A percentile compares a stretch with the other conserved stretches of the same genome.
phyloP scores from a whole-genome alignment of 1,284 basidiomycete species.

The Athelia psychrophila region DNA sequence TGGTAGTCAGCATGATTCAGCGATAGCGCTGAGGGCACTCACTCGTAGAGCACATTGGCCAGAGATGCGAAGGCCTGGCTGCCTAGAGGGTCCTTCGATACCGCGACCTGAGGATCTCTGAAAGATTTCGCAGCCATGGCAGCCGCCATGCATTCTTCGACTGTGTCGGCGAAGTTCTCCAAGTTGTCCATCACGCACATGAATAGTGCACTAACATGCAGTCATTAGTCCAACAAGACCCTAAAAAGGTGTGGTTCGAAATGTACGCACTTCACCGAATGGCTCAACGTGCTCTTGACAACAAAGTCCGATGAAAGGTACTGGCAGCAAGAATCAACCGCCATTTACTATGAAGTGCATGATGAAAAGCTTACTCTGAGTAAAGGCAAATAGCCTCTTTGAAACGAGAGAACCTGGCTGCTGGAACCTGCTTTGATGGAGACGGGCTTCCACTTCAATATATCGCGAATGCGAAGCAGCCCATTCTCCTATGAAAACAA shows the following conservation, averaged over 20 bases:
- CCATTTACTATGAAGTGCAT: neutral
- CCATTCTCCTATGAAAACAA: conserved; percentile 42
- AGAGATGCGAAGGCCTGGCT: conserved; percentile 46
- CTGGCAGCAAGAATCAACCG: conserved; percentile 26
- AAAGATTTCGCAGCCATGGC: conserved; percentile 39
- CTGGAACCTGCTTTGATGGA: conserved; percentile 30
- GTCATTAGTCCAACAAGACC: conserved; percentile 4
- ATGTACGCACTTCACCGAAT: conserved; percentile 49
- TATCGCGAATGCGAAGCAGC: conserved; percentile 45
- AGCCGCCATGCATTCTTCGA: conserved; percentile 40
- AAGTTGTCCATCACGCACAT: conserved; percentile 50
- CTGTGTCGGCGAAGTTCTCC: conserved; percentile 35
- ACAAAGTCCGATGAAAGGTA: conserved; percentile 64
- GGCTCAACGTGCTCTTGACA: conserved; percentile 54
- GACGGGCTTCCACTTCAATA: conserved; percentile 49
- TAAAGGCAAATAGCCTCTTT: conserved; percentile 54
- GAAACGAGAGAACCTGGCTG: conserved; percentile 50
- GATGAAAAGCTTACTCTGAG: conserved; percentile 41
- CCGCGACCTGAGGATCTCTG: conserved; percentile 29
- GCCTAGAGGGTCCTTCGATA: conserved; percentile 26
- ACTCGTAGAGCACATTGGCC: conserved; percentile 52
- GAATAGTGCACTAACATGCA: conserved; percentile 46
- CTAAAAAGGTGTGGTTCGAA: neutral
- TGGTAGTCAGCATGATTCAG: conserved; percentile 2
- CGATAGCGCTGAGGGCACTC: conserved; percentile 14